A percentile compares a stretch with the other conserved stretches of the same genome.
phyloP scores from a whole-genome alignment of 805 yeast species.

The Cephaloascus albidus region DNA sequence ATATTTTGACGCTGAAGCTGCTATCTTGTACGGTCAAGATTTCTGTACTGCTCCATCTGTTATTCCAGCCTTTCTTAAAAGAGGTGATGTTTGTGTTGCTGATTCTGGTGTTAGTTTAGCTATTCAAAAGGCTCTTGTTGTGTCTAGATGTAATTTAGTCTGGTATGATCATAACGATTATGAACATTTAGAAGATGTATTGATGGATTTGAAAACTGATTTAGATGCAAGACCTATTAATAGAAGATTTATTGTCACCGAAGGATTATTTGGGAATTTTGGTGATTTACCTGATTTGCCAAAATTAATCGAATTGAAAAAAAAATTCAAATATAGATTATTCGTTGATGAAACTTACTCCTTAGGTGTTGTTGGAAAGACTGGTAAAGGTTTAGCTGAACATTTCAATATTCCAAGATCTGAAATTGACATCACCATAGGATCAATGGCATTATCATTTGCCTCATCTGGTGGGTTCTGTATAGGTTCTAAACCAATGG shows the following conservation, averaged over 20 bases:
- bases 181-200: conserved; percentile 66
- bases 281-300: conserved; percentile 76
- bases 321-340: conserved; percentile 75
- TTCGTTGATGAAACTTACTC: conserved; percentile 84
- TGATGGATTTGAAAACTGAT: conserved; percentile 51
- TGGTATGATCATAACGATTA: conserved; percentile 85
- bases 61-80: conserved; percentile 85
- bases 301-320: conserved; percentile 62
- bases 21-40: conserved; percentile 90
- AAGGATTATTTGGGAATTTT: conserved; percentile 72
- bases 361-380: conserved; percentile 73
- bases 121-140: conserved; percentile 78
- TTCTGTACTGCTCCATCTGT: conserved; percentile 80
- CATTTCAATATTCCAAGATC: conserved; percentile 56
- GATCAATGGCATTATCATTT: conserved; percentile 73
- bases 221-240: conserved; percentile 64
- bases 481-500: conserved; percentile 75
- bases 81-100: conserved; percentile 89
- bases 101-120: conserved; percentile 72
- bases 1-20: conserved; percentile 68
- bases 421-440: conserved; percentile 78
- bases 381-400: conserved; percentile 84
- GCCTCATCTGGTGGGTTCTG: conserved; percentile 93
- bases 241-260: conserved; percentile 85
- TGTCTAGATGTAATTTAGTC: conserved; percentile 79